Conservation (phyloP, 139 green algal species). For the Closterium sp. region DNA sequence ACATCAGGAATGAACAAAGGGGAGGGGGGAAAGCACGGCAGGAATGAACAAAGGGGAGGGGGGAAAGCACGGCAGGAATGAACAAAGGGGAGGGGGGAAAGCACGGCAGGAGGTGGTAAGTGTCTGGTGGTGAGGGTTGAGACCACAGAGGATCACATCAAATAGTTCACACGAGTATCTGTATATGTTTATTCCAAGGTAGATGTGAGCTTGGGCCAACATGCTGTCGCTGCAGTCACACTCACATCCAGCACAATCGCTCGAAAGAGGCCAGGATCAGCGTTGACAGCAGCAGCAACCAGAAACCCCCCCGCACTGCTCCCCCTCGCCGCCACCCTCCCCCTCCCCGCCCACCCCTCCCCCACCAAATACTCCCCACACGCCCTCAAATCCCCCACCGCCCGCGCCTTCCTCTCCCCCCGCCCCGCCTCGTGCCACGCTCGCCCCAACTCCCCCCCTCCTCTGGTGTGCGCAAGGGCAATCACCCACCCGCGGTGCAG, state of each 20-base stretch:
- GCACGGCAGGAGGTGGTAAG: background rate
- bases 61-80: background rate
- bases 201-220: background rate
- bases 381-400: slow-evolving; percentile 55
- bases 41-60: background rate
- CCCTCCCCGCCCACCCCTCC: slow-evolving; percentile 12
- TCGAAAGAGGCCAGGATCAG: slow-evolving; percentile 40
- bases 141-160: too few relatives aligned
- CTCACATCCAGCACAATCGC: slow-evolving; percentile 45
- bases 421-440: slow-evolving; percentile 50
- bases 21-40: background rate
- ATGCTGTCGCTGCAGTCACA: background rate
- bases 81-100: background rate
- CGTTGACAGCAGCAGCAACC: slow-evolving; percentile 46
- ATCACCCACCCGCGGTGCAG: slow-evolving; percentile 52
- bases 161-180: too few relatives aligned
- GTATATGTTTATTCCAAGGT: too few relatives aligned
- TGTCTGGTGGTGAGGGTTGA: too few relatives aligned
- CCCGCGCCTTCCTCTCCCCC: slow-evolving; percentile 21
- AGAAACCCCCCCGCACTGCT: slow-evolving; percentile 53
- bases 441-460: slow-evolving; percentile 53
- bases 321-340: slow-evolving; percentile 21
- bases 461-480: slow-evolving; percentile 55
- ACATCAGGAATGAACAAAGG: background rate
- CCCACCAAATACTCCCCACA: slow-evolving; percentile 31